Base-by-base conservation (phyloP, 2,329 filamentous ascomycete genomes). In the Xylariales sp. region DNA sequence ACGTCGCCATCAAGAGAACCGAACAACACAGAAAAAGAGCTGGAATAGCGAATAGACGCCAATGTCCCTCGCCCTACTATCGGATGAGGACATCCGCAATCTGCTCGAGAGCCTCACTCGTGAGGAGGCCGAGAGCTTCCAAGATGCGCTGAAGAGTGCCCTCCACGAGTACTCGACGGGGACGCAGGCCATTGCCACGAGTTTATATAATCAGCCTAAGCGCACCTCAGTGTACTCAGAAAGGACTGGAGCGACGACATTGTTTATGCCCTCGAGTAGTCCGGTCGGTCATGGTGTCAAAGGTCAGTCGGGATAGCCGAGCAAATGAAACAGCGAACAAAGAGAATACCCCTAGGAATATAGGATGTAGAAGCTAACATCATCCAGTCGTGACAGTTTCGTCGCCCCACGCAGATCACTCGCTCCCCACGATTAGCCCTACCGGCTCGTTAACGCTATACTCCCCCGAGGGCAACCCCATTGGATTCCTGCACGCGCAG, bases 251-350 rank as follows among this genome's bases (percentile, higher is more conserved):
- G 82, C 84, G 36, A 90, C 87, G 18, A 92, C 90, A 1, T 80
- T 93, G 28, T 93, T 93, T 76, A 93, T 93, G 89, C 91, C 91
- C 0, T 90, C 90, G 1, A 88, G 85, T 30, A 89, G 89, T 66
- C 86, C 87, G 0, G 78, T 81, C 7, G 88, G 87, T 34, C 89
- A 92, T 69, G 90, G 88, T 3, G 86, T 93, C 74, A 94, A 94
- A 82, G 87, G 87, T 86, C 71, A 68, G 76, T 68, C 14, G 41
- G 28, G 23, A 41, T 34, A 57, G 34, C 9, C 9, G 6, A 5
- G 9, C 5, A 43, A 43, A 3, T 3, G 6, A 10, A 39, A 45
- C 18, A 2, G 34, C 10, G 10, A 41, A 12, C 39, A 14, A 41
- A 41, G 4, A 41, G 9, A 41, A 10, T 12, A 14, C 39, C 0